These are phyloP conservation scores for Filobasidium wieringae DNA, from an alignment of 768 basidiomycete genomes.

Conservation along the genomic window DNA sequence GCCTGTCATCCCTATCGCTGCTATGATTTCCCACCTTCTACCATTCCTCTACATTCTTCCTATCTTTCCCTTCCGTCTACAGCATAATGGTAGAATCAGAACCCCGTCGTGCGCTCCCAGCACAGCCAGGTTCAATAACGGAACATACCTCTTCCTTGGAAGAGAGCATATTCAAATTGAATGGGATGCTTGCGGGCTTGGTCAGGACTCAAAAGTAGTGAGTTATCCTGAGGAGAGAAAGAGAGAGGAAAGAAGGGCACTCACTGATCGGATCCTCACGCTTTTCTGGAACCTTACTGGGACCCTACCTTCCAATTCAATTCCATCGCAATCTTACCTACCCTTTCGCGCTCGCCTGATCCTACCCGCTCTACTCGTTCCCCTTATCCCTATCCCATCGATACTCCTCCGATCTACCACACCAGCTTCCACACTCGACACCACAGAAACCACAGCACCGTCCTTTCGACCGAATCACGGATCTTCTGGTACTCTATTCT, in stretches of 20 bases:
- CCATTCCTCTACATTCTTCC: not conserved
- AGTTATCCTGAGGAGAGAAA: conserved; percentile 36
- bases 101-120: conserved; percentile 76
- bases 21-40: no score
- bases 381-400: no score
- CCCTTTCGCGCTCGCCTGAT: no score
- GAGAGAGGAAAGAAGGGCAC: not conserved
- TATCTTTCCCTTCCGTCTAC: conserved; percentile 52
- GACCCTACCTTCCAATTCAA: no score
- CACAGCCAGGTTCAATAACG: conserved; percentile 63
- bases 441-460: conserved; percentile 83
- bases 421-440: conserved; percentile 87
- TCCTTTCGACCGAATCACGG: conserved; percentile 77
- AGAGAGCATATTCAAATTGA: conserved; percentile 88
- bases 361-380: no score
- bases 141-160: conserved; percentile 89
- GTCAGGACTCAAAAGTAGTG: conserved; percentile 90
- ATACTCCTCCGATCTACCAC: not conserved
- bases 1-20: not conserved
- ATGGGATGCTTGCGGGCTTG: conserved; percentile 72
- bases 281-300: no score
- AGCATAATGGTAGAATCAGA: conserved; percentile 93
- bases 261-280: no score
- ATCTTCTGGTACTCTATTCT: conserved; percentile 88
- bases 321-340: no score